Evolutionary conservation across 768 basidiomycete species (phyloP).

Genomic region (Clathrus columnatus): DNA sequence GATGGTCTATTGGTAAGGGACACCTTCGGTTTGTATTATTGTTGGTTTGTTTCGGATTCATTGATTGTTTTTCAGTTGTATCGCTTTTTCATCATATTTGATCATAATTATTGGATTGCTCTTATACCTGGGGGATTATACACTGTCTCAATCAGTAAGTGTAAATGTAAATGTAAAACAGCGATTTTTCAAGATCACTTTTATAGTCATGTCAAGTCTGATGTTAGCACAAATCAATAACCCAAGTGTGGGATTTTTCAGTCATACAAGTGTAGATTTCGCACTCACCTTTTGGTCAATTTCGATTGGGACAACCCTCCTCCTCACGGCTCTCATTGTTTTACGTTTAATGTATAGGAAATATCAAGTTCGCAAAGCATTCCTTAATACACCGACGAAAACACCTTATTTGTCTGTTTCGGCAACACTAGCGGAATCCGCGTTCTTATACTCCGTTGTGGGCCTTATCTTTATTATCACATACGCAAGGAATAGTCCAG

Average conservation of each 20-base stretch:
- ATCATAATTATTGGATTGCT: conserved; percentile 11
- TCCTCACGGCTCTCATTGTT: conserved; percentile 26
- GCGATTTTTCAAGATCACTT: too few species aligned
- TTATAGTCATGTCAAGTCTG: conserved; percentile 9
- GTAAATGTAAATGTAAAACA: too few species aligned
- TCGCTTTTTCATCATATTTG: conserved; percentile 15
- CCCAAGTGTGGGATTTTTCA: conserved; percentile 13
- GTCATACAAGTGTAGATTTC: background rate
- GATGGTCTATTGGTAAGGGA: background rate
- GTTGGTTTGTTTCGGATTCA: background rate
- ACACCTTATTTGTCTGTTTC: background rate
- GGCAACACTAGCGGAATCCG: conserved; percentile 7
- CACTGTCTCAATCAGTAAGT: conserved; percentile 17
- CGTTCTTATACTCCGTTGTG: conserved; percentile 3
- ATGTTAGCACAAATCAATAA: conserved; percentile 13
- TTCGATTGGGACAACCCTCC: conserved; percentile 25
- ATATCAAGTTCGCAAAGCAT: conserved; percentile 12
- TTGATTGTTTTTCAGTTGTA: background rate
- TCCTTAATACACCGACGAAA: background rate
- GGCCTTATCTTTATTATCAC: conserved; percentile 4
- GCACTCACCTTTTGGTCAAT: conserved; percentile 11
- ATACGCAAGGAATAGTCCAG: background rate
- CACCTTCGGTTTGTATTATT: background rate
- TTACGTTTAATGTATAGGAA: conserved; percentile 21
- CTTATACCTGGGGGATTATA: conserved; percentile 15